Evolutionary conservation across 2,329 filamentous ascomycete genomes (phyloP), one percentile per base, ranked within the genome.

Genomic region (Phialemonium atrogriseum): DNA sequence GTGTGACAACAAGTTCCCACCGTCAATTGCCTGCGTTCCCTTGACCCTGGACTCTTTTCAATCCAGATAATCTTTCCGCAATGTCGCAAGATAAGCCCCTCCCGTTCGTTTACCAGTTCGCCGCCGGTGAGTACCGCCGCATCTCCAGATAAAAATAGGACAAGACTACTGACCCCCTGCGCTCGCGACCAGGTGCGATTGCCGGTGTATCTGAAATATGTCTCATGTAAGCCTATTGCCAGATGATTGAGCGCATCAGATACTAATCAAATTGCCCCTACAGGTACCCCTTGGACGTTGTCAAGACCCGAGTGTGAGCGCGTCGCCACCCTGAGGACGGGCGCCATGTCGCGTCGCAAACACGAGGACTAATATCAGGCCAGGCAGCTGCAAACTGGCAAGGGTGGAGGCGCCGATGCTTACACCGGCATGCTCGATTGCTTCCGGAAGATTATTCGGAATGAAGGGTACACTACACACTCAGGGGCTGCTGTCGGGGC

Each of bases 381-480:
- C 43, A 94, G 84, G 58, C 88, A 95, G 63, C 71, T 95, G 35
- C 88, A 95, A 66, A 83, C 82, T 33, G 81, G 80, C 50, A 72
- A 68, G 45, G 75, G 69, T 25, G 65, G 69, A 14, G 85, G 86
- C 37, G 80, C 80, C 44, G 91, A 96, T 50, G 68, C 73, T 47
- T 96, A 98, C 73, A 94, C 77, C 66, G 86, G 91, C 71, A 98
- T 96, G 87, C 55, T 95, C 37, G 91, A 98, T 63, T 96, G 89
- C 70, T 94, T 98, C 71, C 73, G 77, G 54, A 98, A 98, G 76
- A 98, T 98, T 52, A 77, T 98, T 59, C 82, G 77, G 62, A 81
- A 93, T 58, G 91, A 98, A 68, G 91, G 91, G 86, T 93, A 75
- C 44, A 69, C 47, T n/a, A n/a, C n/a, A n/a, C n/a, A n/a, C n/a